These are phyloP conservation scores for Kluyveromyces sp. DNA, from an alignment of 1,139 yeast species.

Conservation along the genomic window DNA sequence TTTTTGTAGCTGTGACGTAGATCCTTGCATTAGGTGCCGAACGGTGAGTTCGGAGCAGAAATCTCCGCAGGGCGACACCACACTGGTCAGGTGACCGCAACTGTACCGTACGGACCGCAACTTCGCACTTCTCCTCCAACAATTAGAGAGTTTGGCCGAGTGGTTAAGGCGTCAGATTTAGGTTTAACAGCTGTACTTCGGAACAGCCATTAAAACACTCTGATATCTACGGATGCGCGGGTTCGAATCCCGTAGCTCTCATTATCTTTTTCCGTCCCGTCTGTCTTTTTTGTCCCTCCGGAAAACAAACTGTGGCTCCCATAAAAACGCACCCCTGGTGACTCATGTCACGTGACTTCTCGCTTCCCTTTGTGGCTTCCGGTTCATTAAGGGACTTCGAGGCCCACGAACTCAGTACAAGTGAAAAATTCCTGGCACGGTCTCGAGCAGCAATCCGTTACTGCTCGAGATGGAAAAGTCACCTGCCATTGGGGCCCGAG, in stretches of 20 bases:
- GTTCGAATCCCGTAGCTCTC: conserved; percentile 27
- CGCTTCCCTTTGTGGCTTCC: too few relatives aligned
- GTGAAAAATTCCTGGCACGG: too few relatives aligned
- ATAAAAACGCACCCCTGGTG: too few relatives aligned
- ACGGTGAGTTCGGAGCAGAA: too few relatives aligned
- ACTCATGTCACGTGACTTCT: not conserved
- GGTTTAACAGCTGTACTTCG: conserved; percentile 19
- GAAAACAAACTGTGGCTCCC: conserved; percentile 2
- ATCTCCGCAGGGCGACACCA: not conserved
- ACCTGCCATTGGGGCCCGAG: conserved; percentile 8
- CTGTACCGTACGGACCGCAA: not conserved
- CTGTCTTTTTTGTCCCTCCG: conserved; percentile 8
- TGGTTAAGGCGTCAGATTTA: conserved; percentile 43
- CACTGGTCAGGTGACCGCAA: not conserved
- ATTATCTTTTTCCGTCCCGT: conserved; percentile 11
- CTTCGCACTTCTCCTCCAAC: not conserved
- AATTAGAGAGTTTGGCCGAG: conserved; percentile 38
- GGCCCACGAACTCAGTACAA: too few relatives aligned
- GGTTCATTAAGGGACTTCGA: too few relatives aligned
- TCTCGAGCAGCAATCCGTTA: too few relatives aligned
- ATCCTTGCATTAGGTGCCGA: too few relatives aligned
- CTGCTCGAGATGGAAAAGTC: too few relatives aligned
- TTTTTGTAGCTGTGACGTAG: too few relatives aligned
- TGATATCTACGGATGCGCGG: conserved; percentile 26
- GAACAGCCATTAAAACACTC: conserved; percentile 11